Base-by-base conservation (phyloP, 2,329 filamentous ascomycete species). In the Saccharata proteae region DNA sequence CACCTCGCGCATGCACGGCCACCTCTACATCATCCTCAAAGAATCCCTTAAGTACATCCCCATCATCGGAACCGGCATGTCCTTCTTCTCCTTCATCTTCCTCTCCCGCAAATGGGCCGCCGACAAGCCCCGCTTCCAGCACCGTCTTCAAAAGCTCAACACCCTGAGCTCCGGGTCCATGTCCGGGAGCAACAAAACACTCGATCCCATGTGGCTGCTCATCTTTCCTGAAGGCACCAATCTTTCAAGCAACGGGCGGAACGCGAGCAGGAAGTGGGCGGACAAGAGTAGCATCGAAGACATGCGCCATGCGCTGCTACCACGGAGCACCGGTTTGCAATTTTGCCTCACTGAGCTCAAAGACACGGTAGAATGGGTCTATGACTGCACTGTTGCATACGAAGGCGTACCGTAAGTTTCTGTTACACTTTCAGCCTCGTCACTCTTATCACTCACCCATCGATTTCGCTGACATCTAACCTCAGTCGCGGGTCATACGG, bases 311-410 rank as follows among this genome's bases (percentile, higher is more conserved):
- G 49, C 74, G 28, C 63, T 93, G 45, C 61, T 93, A 2, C 84
- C 84, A 1, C 69, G 84, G 26, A 85, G 79, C 51, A 90, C 82
- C 0, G 84, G 84, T 27, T 72, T 81, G 40, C 79, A 72, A 40
- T 92, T 83, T 47, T 88, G 80, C 47, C 61, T 93, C 20, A 74
- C 75, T 37, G 78, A 92, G 55, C 63, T 93, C 8, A 70, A 74
- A 45, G 71, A 66, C 5, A 78, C 77, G 0, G 70, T 90, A 0
- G 80, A 88, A 4, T 92, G 80, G 51, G 65, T 93, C 11, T 93
- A 93, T 48, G 84, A 93, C 59, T 94, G 88, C 57, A 96, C 90
- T 0, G 75, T 98, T 34, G 86, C 83, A 10, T 98, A 98, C 52
- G 88, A 94, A 57, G 90, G 88, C 18, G 74, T 93, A 29, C 80